These are phyloP conservation scores for Ophiostoma populinum DNA, from an alignment of 2,329 filamentous ascomycete genomes.

Conservation along the genomic window DNA sequence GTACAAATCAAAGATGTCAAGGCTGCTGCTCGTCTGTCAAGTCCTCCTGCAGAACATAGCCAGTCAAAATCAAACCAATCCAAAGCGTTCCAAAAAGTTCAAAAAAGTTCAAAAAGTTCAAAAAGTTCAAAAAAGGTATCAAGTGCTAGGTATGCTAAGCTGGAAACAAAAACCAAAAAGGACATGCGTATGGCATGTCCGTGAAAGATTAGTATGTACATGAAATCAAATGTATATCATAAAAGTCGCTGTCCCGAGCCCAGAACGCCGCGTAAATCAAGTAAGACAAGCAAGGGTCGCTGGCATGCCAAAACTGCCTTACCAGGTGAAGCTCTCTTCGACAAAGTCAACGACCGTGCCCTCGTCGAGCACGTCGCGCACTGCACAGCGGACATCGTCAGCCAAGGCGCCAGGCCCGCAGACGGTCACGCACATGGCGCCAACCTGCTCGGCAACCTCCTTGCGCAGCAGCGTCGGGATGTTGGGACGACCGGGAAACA, in stretches of 20 bases:
- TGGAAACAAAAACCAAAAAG: no score
- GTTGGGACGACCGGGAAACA: slow-evolving; percentile 81
- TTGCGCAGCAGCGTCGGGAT: slow-evolving; percentile 61
- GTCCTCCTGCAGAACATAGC: no score
- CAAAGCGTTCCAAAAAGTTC: background rate
- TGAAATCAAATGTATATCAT: no score
- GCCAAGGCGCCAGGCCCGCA: slow-evolving; percentile 60
- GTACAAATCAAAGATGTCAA: no score
- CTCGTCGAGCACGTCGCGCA: slow-evolving; percentile 43
- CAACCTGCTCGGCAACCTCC: slow-evolving; percentile 67
- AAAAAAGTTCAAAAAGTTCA: background rate
- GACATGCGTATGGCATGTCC: no score
- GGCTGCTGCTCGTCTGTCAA: no score
- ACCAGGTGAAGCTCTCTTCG: slow-evolving; percentile 62
- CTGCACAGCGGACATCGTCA: slow-evolving; percentile 57
- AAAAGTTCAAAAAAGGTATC: background rate
- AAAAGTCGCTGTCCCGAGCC: no score
- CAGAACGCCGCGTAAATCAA: no score
- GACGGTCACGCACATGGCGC: slow-evolving; percentile 75
- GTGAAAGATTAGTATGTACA: no score
- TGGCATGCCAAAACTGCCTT: background rate
- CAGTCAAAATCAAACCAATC: no score
- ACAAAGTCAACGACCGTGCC: slow-evolving; percentile 52
- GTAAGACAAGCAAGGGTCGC: background rate
- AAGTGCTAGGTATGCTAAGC: no score